These are phyloP conservation scores for Leptographium wingfieldii DNA, from an alignment of 2,329 filamentous ascomycete species.

Conservation along the genomic window DNA sequence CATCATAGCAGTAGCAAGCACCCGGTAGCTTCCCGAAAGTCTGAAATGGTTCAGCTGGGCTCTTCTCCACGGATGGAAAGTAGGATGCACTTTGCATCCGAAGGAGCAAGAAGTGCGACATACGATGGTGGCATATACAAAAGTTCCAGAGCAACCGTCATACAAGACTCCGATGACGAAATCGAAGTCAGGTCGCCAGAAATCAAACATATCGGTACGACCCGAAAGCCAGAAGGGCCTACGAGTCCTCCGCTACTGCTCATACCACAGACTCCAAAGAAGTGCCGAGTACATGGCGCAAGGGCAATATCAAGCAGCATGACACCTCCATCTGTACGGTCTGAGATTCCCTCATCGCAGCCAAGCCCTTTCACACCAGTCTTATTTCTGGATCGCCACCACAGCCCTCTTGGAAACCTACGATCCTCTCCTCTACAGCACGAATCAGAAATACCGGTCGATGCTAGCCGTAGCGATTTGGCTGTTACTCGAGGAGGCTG, in stretches of 20 bases:
- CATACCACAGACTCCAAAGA: neutral
- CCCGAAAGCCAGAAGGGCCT: neutral
- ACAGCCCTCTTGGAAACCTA: slow-evolving; percentile 7
- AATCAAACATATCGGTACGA: neutral
- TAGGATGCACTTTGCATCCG: neutral
- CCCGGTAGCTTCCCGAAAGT: neutral
- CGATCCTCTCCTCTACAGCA: slow-evolving; percentile 3
- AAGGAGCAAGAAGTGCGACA: neutral
- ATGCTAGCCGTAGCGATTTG: neutral
- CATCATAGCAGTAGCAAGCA: neutral
- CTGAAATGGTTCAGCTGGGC: neutral
- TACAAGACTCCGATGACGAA: neutral
- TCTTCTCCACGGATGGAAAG: neutral
- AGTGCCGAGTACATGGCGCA: neutral
- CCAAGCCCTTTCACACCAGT: slow-evolving; percentile 27
- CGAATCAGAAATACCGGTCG: neutral
- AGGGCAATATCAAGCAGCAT: slow-evolving; percentile 1
- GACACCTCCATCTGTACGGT: slow-evolving; percentile 11
- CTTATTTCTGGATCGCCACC: slow-evolving; percentile 28
- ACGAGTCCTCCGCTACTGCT: neutral
- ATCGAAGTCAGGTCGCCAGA: neutral
- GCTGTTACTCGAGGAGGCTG: neutral
- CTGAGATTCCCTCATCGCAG: slow-evolving; percentile 33
- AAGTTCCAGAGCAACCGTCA: neutral
- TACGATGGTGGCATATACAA: neutral